Conservation (phyloP, 2,329 filamentous ascomycete genomes). For the Calonectria honghensis region DNA sequence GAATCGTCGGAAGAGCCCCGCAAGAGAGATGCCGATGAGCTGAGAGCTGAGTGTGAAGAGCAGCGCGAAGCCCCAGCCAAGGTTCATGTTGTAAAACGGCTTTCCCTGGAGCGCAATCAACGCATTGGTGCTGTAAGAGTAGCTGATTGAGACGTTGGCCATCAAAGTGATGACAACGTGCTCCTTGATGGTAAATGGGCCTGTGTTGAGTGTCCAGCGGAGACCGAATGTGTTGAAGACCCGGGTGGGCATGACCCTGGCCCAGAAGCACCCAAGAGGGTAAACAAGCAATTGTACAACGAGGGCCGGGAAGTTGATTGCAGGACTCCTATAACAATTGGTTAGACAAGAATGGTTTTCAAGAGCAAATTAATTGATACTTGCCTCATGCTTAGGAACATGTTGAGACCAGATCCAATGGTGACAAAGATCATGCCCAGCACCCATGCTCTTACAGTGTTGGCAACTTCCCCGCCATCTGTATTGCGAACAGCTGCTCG, state of each 20-base stretch:
- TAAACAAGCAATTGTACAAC: slow-evolving; percentile 65
- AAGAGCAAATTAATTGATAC: background rate
- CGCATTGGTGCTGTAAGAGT: slow-evolving; percentile 65
- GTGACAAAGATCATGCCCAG: slow-evolving; percentile 67
- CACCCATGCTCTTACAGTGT: slow-evolving; percentile 66
- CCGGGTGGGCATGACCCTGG: slow-evolving; percentile 63
- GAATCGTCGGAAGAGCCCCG: slow-evolving; percentile 74
- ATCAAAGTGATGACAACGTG: slow-evolving; percentile 72
- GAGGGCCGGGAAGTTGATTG: slow-evolving; percentile 61
- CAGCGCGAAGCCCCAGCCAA: slow-evolving; percentile 74
- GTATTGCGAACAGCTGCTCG: slow-evolving; percentile 62
- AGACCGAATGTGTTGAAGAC: slow-evolving; percentile 65
- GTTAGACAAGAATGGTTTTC: background rate
- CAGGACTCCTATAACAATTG: slow-evolving; percentile 53
- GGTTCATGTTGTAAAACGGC: slow-evolving; percentile 66
- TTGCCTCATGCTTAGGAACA: slow-evolving; percentile 68
- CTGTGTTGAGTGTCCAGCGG: slow-evolving; percentile 67
- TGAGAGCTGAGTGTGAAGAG: slow-evolving; percentile 75
- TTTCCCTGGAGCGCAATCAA: slow-evolving; percentile 65
- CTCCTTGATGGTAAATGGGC: slow-evolving; percentile 72
- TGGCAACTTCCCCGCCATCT: slow-evolving; percentile 60
- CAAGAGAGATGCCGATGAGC: slow-evolving; percentile 76
- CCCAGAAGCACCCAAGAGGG: slow-evolving; percentile 66
- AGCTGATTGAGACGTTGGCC: slow-evolving; percentile 71
- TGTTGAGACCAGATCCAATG: slow-evolving; percentile 66